Evolutionary conservation across 2,329 filamentous ascomycete genomes (phyloP).

Genomic region (Colletotrichum graminicola): DNA sequence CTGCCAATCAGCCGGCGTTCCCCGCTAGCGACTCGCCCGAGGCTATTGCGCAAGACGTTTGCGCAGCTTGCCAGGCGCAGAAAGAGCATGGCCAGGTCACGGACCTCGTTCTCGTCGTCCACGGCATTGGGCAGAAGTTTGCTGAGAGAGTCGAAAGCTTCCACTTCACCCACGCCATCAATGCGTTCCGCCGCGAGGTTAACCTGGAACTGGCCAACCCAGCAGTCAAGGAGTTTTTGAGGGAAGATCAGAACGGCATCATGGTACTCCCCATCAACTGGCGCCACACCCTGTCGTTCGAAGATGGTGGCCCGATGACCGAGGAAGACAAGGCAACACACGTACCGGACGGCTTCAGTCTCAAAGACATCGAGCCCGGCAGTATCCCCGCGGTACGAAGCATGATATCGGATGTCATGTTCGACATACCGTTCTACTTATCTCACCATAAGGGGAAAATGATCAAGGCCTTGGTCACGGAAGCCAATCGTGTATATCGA

Average conservation of each 20-base stretch:
- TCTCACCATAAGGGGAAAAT: constrained; percentile 96
- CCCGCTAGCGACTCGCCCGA: constrained; percentile 39
- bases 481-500: constrained; percentile 95
- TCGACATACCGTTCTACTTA: constrained; percentile 98
- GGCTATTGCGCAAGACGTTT: constrained; percentile 48
- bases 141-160: constrained; percentile 96
- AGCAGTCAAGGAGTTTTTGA: constrained; percentile 79
- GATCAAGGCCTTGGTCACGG: constrained; percentile 87
- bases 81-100: constrained; percentile 78
- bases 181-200: constrained; percentile 85
- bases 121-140: constrained; percentile 96
- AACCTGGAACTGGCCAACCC: constrained; percentile 85
- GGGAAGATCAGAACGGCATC: constrained; percentile 84
- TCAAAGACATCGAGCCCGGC: constrained; percentile 92
- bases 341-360: constrained; percentile 68
- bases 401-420: constrained; percentile 97
- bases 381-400: constrained; percentile 93
- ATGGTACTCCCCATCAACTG: constrained; percentile 97
- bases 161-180: constrained; percentile 97
- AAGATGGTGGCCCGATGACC: constrained; percentile 76
- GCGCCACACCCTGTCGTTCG: constrained; percentile 89
- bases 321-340: constrained; percentile 66
- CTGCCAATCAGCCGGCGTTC: constrained; percentile 45
- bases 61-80: constrained; percentile 73
- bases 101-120: constrained; percentile 90